These are phyloP conservation scores for Komagataella populi DNA, from an alignment of 805 yeast genomes.

Conservation along the genomic window DNA sequence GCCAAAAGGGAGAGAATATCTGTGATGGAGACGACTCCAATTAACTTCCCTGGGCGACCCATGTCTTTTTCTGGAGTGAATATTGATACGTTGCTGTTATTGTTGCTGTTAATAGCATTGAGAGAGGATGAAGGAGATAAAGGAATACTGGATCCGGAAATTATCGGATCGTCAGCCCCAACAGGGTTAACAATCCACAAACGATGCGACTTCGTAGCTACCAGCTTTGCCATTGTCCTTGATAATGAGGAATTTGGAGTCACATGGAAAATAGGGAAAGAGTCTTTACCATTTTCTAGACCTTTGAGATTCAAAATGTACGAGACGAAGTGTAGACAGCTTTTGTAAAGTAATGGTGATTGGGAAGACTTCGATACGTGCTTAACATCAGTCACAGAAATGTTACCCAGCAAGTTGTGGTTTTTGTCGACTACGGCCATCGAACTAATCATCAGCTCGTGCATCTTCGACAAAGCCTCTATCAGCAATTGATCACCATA, in stretches of 20 bases:
- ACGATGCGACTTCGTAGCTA: conserved; percentile 90
- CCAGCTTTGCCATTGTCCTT: conserved; percentile 85
- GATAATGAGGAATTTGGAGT: conserved; percentile 68
- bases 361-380: conserved; percentile 80
- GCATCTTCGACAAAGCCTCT: conserved; percentile 81
- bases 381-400: conserved; percentile 87
- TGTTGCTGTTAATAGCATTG: background rate
- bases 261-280: conserved; percentile 93
- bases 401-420: conserved; percentile 72
- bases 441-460: conserved; percentile 70
- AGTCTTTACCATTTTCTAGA: conserved; percentile 86
- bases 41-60: conserved; percentile 64
- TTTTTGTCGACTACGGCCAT: conserved; percentile 84
- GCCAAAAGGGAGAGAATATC: conserved; percentile 81
- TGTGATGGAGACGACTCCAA: conserved; percentile 87
- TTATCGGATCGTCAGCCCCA: background rate
- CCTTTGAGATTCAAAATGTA: conserved; percentile 83
- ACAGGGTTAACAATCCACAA: conserved; percentile 67
- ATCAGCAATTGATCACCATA: conserved; percentile 79
- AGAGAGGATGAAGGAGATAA: conserved; percentile 7
- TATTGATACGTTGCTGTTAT: conserved; percentile 3
- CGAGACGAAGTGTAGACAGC: conserved; percentile 80
- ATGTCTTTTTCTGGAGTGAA: conserved; percentile 12
- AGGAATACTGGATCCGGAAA: conserved; percentile 3
- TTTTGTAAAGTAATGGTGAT: conserved; percentile 65